phyloP scores from a whole-genome alignment of 345 rosid genomes.

The Murraya paniculata region DNA sequence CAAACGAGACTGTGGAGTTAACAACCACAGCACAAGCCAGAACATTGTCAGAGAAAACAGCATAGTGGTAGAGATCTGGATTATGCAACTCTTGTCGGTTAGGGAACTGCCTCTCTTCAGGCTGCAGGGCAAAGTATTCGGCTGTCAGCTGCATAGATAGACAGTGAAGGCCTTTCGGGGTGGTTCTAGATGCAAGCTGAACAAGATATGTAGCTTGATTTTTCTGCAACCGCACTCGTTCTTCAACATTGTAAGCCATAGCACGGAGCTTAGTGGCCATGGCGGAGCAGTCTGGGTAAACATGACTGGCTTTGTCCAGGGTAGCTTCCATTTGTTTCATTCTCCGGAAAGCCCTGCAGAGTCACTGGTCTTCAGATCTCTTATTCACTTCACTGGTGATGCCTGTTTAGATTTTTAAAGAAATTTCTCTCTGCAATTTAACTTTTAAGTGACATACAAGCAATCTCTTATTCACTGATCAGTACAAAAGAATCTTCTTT shows the following conservation, averaged over 20 bases:
- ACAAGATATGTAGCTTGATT: slow-evolving; percentile 62
- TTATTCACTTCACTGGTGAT: neutral
- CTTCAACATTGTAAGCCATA: slow-evolving; percentile 72
- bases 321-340: slow-evolving; percentile 58
- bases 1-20: slow-evolving; percentile 65
- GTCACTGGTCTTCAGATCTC: slow-evolving; percentile 23
- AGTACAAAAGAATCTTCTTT: neutral
- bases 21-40: slow-evolving; percentile 87
- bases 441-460: neutral
- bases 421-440: neutral
- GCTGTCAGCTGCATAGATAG: slow-evolving; percentile 85
- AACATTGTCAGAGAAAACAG: slow-evolving; percentile 82
- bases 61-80: slow-evolving; percentile 65
- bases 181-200: slow-evolving; percentile 85
- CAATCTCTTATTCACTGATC: neutral
- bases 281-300: slow-evolving; percentile 61
- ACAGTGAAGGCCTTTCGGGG: slow-evolving; percentile 94
- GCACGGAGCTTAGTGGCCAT: slow-evolving; percentile 73
- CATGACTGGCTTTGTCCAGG: slow-evolving; percentile 54
- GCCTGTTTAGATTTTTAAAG: neutral
- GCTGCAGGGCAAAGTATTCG: slow-evolving; percentile 59
- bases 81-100: slow-evolving; percentile 51
- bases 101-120: slow-evolving; percentile 69
- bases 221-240: slow-evolving; percentile 64
- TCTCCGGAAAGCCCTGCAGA: slow-evolving; percentile 65